Evolutionary conservation across 192 early-diverging fungal genomes (phyloP), one percentile per base, ranked within the genome.

Genomic region (Dissophora globulifera): DNA sequence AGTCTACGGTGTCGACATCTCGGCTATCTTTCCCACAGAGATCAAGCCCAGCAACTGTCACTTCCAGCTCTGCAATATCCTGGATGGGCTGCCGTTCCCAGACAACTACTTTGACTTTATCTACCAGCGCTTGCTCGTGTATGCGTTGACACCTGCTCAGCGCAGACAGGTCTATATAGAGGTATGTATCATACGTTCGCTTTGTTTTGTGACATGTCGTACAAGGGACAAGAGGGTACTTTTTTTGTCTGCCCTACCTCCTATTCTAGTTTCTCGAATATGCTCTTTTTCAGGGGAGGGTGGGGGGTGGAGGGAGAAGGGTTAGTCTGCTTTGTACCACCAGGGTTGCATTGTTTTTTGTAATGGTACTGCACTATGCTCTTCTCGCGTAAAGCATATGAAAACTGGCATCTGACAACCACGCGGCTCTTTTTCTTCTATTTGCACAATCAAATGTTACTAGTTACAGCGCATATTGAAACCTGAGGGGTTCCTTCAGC

Each of bases 401-500:
- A 54, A 54, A 38, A 26, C n/a, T 32, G 17, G 17, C 12, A 31
- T 19, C 31, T n/a, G 10, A n/a, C 33, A 8, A 35, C 27, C 12
- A 31, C 10, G 9, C 32, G 5, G 15, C 9, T 46, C 1, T 35
- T 31, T 20, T 47, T 27, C 46, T 0, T 45, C 32, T 45, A 22
- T 33, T 8, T 49, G 17, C 45, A 17, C 50, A n/a, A n/a, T n/a
- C n/a, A n/a, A n/a, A 11, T 23, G 17, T 23, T 35, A 48, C 30
- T 75, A 87, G 58, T 67, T 81, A 16, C 42, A 72, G 4, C 75
- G 85, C 17, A 81, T 87, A n/a, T 45, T 85, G 22, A 83, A 83
- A 49, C 85, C 85, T 40, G 85, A 82, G 58, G 85, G 85, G 0
- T 83, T 68, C 57, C 43, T 87, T 1, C 84, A 87, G 48, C 69